Base-by-base conservation (phyloP, 2,329 filamentous ascomycete genomes). In the Reticulascus tulasneorum region DNA sequence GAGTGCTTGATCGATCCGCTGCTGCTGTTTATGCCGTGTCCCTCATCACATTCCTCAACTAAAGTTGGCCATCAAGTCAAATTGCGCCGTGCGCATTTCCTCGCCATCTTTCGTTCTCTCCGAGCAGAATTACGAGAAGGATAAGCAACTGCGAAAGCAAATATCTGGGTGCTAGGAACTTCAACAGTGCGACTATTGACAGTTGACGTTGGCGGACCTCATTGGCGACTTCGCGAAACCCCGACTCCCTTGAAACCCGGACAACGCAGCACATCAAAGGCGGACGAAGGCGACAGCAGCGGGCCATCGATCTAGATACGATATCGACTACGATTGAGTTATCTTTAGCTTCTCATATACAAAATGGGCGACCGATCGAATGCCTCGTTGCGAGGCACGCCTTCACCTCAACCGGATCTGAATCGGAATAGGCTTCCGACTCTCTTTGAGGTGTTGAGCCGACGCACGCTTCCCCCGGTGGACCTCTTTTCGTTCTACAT, bases 401-500 rank as follows among this genome's bases (percentile, higher is more conserved):
- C 73, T 32, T 77, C 77, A 28, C 75, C 75, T 29, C 63, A 71
- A 45, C 76, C 77, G 29, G 79, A 83, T 48, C 57, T 77, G 46
- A 64, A 66, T 48, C 82, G 93, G 54, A 94, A 94, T 59, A 79
- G 93, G 47, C 77, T 98, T 40, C 93, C 93, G 29, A 96, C 89
- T 2, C 78, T 98, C 33, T 96, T 94, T 58, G 94, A 98, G 65
- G 93, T 98, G 37, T 71, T 98, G 43, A 95, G 88, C 58, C 82
- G 94, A 49, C 82, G 89, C 47, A 98, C 93, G n/a, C 75, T 94
- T 15, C 87, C 94, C 31, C 93, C 93, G 0, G 91, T 98, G 39
- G 94, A 98, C 56, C 73, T 98, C 9, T 98, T 95, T 63, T 96
- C 90, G 3, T 98, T 98, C 69, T 98, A 98, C 66, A 98, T 98